phyloP scores from a whole-genome alignment of 129 eudicot genomes.

The Chrysanthemum makinoi region DNA sequence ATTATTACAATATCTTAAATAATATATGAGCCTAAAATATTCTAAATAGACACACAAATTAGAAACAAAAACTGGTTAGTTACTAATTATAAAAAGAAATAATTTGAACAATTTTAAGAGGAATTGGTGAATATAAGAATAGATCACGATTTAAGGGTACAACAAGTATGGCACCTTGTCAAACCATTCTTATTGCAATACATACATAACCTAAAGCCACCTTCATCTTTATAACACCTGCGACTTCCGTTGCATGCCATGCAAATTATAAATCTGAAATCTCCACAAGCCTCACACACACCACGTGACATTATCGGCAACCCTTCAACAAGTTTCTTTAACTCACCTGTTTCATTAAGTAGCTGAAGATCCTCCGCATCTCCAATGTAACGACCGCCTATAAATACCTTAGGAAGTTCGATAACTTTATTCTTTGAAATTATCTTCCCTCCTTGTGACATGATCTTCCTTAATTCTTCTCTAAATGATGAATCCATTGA shows the following conservation, averaged over 20 bases:
- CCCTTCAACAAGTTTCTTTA: constrained; percentile 59
- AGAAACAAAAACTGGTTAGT: no score
- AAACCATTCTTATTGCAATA: constrained; percentile 88
- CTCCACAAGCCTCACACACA: constrained; percentile 76
- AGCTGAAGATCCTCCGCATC: constrained; percentile 75
- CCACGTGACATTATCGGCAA: constrained; percentile 45
- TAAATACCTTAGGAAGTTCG: constrained; percentile 74
- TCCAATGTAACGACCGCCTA: constrained; percentile 79
- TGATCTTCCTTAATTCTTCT: constrained; percentile 51
- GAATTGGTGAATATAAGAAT: no score
- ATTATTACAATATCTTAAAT: no score
- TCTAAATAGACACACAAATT: no score
- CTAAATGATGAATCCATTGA: constrained; percentile 67
- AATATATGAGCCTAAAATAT: no score
- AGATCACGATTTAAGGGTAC: constrained; percentile 23
- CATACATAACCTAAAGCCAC: constrained; percentile 73
- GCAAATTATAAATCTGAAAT: constrained; percentile 70
- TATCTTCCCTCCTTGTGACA: constrained; percentile 25
- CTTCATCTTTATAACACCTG: constrained; percentile 61
- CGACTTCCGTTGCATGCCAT: constrained; percentile 79
- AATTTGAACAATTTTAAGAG: no score
- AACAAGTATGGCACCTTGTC: constrained; percentile 75
- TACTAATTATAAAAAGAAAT: no score
- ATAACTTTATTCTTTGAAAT: constrained; percentile 31
- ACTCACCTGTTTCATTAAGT: constrained; percentile 82